These are phyloP conservation scores for Termitomyces sp. DNA, from an alignment of 768 basidiomycete species.

Conservation along the genomic window DNA sequence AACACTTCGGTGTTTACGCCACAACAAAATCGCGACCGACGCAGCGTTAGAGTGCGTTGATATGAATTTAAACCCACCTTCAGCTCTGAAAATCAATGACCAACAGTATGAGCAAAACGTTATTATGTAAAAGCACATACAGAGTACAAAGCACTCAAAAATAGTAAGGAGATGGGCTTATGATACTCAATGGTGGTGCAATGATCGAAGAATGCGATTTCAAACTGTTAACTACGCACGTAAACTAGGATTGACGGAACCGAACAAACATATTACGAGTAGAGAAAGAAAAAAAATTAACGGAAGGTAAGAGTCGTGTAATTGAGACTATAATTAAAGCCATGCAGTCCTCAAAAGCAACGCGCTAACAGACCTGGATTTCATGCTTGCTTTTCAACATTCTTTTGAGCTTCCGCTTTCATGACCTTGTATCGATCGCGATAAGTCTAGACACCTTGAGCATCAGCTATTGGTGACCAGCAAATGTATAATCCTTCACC, in stretches of 20 bases:
- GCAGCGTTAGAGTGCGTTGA: too few species aligned
- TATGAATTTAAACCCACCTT: too few species aligned
- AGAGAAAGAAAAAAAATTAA: background rate
- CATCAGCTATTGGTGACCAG: background rate
- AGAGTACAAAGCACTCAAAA: too few species aligned
- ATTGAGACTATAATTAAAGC: background rate
- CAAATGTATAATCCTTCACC: background rate
- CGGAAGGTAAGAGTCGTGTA: background rate
- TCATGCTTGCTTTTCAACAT: background rate
- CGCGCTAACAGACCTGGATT: background rate
- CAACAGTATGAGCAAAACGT: too few species aligned
- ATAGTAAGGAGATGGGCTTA: background rate
- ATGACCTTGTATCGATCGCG: background rate
- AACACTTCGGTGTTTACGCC: background rate
- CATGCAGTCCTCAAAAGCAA: background rate
- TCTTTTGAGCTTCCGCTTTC: background rate
- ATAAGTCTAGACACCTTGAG: background rate
- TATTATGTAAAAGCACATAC: too few species aligned
- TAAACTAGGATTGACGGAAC: background rate
- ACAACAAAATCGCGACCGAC: too few species aligned
- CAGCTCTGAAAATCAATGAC: too few species aligned
- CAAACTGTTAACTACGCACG: background rate
- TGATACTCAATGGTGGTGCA: background rate
- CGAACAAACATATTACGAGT: background rate
- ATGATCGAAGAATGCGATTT: background rate